phyloP scores from a whole-genome alignment of 179 eudicot species.

The Spinacia oleracea region DNA sequence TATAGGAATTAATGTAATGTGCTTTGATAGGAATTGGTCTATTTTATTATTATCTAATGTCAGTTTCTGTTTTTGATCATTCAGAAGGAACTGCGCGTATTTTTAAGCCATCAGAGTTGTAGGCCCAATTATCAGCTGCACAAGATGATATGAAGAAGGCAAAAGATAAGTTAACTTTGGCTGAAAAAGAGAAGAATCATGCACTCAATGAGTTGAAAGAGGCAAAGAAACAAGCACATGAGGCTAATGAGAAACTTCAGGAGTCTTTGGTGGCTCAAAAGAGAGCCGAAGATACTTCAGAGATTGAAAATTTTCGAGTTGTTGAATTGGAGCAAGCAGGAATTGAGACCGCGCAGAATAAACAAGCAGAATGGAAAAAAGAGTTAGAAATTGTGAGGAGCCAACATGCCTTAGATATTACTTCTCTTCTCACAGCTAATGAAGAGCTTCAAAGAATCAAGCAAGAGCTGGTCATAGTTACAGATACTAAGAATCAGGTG shows the following conservation, averaged over 20 bases:
- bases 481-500: slow-evolving; percentile 70
- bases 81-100: slow-evolving; percentile 68
- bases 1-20: not conserved
- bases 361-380: too few relatives aligned
- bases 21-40: not conserved
- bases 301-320: too few relatives aligned
- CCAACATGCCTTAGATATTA: slow-evolving; percentile 66
- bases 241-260: too few relatives aligned
- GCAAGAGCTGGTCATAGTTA: slow-evolving; percentile 64
- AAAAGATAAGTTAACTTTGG: slow-evolving; percentile 55
- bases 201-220: too few relatives aligned
- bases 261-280: too few relatives aligned
- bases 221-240: too few relatives aligned
- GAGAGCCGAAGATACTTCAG: too few relatives aligned
- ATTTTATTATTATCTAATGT: slow-evolving; percentile 17
- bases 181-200: slow-evolving; percentile 79
- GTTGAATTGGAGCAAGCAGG: too few relatives aligned
- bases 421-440: slow-evolving; percentile 60
- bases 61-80: slow-evolving; percentile 17
- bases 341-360: too few relatives aligned
- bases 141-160: slow-evolving; percentile 83
- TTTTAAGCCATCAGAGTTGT: slow-evolving; percentile 73
- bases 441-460: too few relatives aligned
- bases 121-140: slow-evolving; percentile 58
- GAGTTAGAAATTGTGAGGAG: slow-evolving; percentile 68